These are phyloP conservation scores for Mitragyna speciosa DNA, from an alignment of 257 asterid species.

Conservation along the genomic window DNA sequence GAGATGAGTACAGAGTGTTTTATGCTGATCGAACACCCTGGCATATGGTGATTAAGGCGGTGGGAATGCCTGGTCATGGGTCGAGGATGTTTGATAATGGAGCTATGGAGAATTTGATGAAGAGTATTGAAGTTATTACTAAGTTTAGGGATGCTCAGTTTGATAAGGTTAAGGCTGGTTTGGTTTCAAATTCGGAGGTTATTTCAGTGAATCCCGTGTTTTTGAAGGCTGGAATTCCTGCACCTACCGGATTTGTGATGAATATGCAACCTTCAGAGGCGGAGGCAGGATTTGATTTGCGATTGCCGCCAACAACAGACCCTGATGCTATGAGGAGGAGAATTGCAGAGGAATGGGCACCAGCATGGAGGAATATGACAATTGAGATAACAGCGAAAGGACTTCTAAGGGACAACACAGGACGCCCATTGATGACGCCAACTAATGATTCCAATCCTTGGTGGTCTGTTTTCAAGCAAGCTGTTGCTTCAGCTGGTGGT, in stretches of 20 bases:
- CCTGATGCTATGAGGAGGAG: constrained; percentile 66
- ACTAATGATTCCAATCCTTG: constrained; percentile 79
- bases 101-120: constrained; percentile 89
- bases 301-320: constrained; percentile 80
- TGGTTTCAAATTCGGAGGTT: constrained; percentile 76
- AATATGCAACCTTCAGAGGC: constrained; percentile 96
- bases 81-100: constrained; percentile 72
- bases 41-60: constrained; percentile 74
- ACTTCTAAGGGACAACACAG: constrained; percentile 56
- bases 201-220: constrained; percentile 81
- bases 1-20: constrained; percentile 80
- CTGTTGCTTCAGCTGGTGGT: constrained; percentile 74
- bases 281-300: constrained; percentile 84
- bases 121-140: constrained; percentile 73
- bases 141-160: constrained; percentile 74
- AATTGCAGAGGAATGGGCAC: constrained; percentile 93
- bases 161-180: constrained; percentile 72
- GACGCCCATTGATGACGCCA: constrained; percentile 70
- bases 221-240: constrained; percentile 75
- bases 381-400: constrained; percentile 82
- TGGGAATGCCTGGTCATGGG: constrained; percentile 83
- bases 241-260: constrained; percentile 77
- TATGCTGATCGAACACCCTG: constrained; percentile 87
- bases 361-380: constrained; percentile 80
- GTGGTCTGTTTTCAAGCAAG: constrained; percentile 80